A percentile compares a stretch with the other conserved stretches of the same genome.
These are phyloP conservation scores for Leccinum broughii DNA, from an alignment of 768 basidiomycete genomes.

Conservation along the genomic window DNA sequence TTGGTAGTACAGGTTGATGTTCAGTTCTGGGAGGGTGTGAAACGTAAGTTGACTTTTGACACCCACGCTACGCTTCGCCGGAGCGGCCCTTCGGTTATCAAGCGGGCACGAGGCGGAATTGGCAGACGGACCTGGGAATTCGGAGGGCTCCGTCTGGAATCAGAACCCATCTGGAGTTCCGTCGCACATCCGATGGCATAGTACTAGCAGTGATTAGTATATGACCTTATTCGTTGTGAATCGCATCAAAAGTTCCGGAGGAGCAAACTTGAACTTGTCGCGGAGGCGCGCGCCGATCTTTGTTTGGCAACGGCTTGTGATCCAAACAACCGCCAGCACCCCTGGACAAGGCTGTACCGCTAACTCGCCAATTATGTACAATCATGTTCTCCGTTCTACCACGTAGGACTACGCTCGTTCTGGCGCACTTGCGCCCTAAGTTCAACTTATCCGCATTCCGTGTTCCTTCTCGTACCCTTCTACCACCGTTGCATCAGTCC, in stretches of 20 bases:
- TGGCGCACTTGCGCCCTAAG: conserved; percentile 4
- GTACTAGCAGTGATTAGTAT: background rate
- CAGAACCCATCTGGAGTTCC: background rate
- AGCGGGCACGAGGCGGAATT: conserved; percentile 9
- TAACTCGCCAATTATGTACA: background rate
- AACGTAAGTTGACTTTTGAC: conserved; percentile 29
- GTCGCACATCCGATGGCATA: background rate
- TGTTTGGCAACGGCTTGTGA: conserved; percentile 17
- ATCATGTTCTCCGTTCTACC: conserved; percentile 12
- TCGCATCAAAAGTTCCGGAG: too few species aligned
- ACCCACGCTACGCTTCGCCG: background rate
- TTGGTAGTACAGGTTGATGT: conserved; percentile 28
- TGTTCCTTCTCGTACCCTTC: background rate
- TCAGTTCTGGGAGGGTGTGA: conserved; percentile 12
- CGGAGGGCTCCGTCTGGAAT: background rate
- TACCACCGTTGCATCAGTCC: conserved; percentile 2
- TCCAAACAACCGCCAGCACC: conserved; percentile 5
- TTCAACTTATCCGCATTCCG: background rate
- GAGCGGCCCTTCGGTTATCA: conserved; percentile 22
- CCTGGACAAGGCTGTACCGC: background rate
- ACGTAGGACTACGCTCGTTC: conserved; percentile 3
- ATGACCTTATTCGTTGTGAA: background rate
- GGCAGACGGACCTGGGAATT: conserved; percentile 12
- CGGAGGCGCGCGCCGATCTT: background rate
- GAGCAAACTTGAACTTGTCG: background rate